Base-by-base conservation (phyloP, 2,329 filamentous ascomycete species). In the Xylaria sp. region DNA sequence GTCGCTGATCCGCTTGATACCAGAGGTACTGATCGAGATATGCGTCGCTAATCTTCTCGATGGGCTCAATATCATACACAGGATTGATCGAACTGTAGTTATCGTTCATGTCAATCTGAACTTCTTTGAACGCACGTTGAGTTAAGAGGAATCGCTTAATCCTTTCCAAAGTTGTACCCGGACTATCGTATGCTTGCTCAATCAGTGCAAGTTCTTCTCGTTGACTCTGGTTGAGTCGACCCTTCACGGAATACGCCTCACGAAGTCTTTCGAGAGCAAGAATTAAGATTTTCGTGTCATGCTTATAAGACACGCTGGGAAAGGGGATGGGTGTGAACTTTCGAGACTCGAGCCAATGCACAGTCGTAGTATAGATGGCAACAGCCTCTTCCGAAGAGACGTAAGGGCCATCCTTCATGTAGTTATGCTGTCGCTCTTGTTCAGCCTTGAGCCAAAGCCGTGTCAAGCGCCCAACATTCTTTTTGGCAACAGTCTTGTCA, bases 31-130 rank as follows among this genome's bases (percentile, higher is more conserved):
- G 97, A 76, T 99, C 96, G 57, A 99, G 88, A 76, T 99, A 99
- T 2, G 96, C 97, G 81, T 99, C 96, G 45, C 95, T 99, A 74
- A 99, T 99, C 84, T 99, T 99, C 84, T 99, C 96, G 67, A 99
- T 97, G 0, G 96, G 96, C 81, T 99, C 97, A 68, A 99, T 96
- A 73, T 99, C 96, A 78, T 99, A 99, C 0, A 99, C 96, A 0
- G 96, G 97, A 78, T 99, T 99, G 84, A 99, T 99, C 20, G 93
- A 95, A 84, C 90, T 98, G 83, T 99, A 99, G 78, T 99, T 99
- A 83, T 99, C 96, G 80, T 99, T 99, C 96, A 99, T 99, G 78
- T 99, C 96, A 73, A 99, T 99, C 63, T 95, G 96, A 52, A 99
- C 96, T 81, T 99, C 96, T 82, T 99, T 99, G 87, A 99, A 99